Base-by-base conservation (phyloP, 192 early-diverging fungal genomes). In the Fimicolochytrium jonesii region DNA sequence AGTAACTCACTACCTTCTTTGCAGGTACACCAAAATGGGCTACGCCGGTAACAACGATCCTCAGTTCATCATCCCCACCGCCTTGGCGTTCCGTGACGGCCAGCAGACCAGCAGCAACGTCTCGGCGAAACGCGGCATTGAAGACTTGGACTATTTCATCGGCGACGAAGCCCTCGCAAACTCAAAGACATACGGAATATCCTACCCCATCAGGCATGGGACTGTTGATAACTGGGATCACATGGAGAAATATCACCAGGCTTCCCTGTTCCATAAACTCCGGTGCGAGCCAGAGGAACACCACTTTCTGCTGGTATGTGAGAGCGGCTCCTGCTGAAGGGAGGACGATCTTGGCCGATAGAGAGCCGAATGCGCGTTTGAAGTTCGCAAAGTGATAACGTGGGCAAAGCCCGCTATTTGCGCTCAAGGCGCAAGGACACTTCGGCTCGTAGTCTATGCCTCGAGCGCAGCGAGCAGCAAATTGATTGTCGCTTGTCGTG, bases 191-290 rank as follows among this genome's bases (percentile, higher is more conserved):
- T 92, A 95, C 69, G 84, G 81, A 9, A 75, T 93, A 32, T 85
- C 86, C 69, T 97, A 95, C 68, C 94, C 95, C 20, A 92, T 97
- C 67, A 84, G 94, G 18, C 96, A 98, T 62, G 96, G 94, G 29
- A 93, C 95, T 76, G 96, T 98, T 64, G 93, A 95, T 35, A 96
- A 97, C 80, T 98, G 94, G 94, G 96, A 98, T 77, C 86, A 94
- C 43, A 98, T 98, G 96, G 96, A 98, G 73, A 88, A 94, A 60
- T 98, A 91, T 80, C 94, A 95, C 90, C 94, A 98, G 76, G 93
- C 95, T 63, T 92, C 87, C 66, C 92, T 98, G 52, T 98, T 97
- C 79, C 92, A 98, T 77, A 95, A 97, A 72, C 70, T 98, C 71
- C 86, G 94, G 50, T 97, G 94, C 75, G 96, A 98, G 75, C 96